Evolutionary conservation across 1,139 yeast genomes (phyloP).

Genomic region (Geotrichum carabidarum): DNA sequence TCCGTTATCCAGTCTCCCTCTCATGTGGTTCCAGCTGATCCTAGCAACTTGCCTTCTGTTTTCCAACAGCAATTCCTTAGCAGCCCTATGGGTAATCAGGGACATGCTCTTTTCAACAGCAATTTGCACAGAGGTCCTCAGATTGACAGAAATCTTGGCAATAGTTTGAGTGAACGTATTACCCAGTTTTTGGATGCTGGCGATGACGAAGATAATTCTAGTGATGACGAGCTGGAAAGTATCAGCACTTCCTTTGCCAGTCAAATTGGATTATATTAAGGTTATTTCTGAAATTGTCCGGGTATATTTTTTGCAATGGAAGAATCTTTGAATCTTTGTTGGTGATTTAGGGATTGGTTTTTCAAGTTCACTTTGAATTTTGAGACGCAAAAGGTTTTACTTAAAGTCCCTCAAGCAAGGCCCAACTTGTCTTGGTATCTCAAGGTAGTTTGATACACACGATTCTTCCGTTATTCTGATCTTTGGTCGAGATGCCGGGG

Average conservation of each 20-base stretch:
- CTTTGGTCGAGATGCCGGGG: too few relatives aligned
- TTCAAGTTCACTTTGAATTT: too few relatives aligned
- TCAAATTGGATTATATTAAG: slow-evolving; percentile 35
- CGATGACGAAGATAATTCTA: slow-evolving; percentile 32
- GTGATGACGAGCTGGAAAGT: slow-evolving; percentile 48
- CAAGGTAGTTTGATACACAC: too few relatives aligned
- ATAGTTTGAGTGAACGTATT: slow-evolving; percentile 45
- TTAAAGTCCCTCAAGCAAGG: too few relatives aligned
- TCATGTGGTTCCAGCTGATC: slow-evolving; percentile 19
- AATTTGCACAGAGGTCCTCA: not conserved
- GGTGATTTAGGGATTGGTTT: too few relatives aligned
- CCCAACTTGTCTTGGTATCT: too few relatives aligned
- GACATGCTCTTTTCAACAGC: not conserved
- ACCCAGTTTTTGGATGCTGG: slow-evolving; percentile 35
- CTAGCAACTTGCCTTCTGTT: slow-evolving; percentile 22
- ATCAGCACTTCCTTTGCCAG: slow-evolving; percentile 48
- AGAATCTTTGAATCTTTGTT: not conserved
- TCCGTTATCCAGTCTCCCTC: slow-evolving; percentile 9
- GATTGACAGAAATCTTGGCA: slow-evolving; percentile 33
- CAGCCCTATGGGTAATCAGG: slow-evolving; percentile 6
- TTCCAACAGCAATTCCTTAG: slow-evolving; percentile 22
- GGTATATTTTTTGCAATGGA: not conserved
- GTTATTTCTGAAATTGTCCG: not conserved
- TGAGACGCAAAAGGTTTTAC: too few relatives aligned
- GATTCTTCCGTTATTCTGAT: too few relatives aligned